Base-by-base conservation (phyloP, 305 asterid genomes). In the Fraxinus sp. region DNA sequence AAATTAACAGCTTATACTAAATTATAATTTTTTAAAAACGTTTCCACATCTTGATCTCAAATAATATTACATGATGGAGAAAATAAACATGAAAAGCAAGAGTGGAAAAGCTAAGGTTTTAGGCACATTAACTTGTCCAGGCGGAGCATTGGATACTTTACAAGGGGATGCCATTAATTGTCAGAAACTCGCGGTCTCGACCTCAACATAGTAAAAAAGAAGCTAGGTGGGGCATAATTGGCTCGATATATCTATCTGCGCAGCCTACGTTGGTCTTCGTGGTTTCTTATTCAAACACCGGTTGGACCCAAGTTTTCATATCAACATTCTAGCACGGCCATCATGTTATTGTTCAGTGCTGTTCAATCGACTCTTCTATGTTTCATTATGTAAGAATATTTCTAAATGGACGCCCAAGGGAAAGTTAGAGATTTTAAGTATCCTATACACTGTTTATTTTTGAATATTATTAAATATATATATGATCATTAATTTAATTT, bases 251-350 rank as follows among this genome's bases (percentile, higher is more conserved):
- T 84, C 88, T 94, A 24, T 70, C 82, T 20, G 81, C 82, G 92
- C 37, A 87, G 91, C 83, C 6, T 90, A 2, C 80, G 84, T 30
- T 92, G 95, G 98, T 81, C 95, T 28, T 93, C 93, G 6, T 93
- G 98, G 98, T 94, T 91, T 79, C 81, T 90, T 14, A 81, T 92
- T 41, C 97, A 92, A 86, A 89, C 93, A 6, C 90, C 6, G 78
- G 85, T 93, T n/a, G 94, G 97, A 28, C 84, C 86, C 4, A 83
- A 78, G 74, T 93, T 80, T 77, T 93, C 97, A 0, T 88, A 87
- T 52, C 87, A 79, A 28, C 93, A 93, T 80, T 86, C 98, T 0
- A 93, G 93, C 90, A 93, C 95, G 4, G 83, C 89, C 16, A 88
- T 93, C 28, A 85, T 92, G 94, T 91, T 92, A 41, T 86, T 89